phyloP scores from a whole-genome alignment of 2,329 filamentous ascomycete species.

The Alternaria sp. region DNA sequence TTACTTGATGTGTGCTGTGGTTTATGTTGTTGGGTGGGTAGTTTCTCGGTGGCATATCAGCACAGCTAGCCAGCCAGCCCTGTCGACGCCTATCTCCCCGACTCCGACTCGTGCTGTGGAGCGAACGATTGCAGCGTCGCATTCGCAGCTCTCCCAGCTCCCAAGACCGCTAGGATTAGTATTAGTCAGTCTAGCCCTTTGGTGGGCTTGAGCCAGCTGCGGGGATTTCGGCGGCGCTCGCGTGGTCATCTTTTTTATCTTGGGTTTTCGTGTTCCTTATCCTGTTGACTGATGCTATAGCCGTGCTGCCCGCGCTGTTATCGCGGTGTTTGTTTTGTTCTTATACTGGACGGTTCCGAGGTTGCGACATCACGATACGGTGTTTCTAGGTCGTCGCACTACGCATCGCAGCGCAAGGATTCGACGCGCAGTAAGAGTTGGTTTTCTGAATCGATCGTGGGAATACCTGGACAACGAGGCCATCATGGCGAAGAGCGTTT shows the following conservation, averaged over 20 bases:
- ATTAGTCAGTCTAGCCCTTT: conserved; percentile 5
- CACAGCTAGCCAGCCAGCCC: background rate
- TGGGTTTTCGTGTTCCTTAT: background rate
- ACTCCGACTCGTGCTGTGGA: conserved; percentile 6
- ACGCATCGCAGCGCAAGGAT: background rate
- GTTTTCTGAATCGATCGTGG: background rate
- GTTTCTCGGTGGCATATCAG: background rate
- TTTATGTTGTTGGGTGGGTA: background rate
- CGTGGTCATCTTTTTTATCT: background rate
- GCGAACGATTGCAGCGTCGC: conserved; percentile 11
- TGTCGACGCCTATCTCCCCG: background rate
- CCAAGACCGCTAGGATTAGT: background rate
- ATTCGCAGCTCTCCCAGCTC: background rate
- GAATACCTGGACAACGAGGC: background rate
- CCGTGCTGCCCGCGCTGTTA: background rate
- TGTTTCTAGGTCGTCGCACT: background rate
- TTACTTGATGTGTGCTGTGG: background rate
- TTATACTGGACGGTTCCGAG: background rate
- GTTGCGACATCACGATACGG: background rate
- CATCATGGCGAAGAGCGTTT: conserved; percentile 26
- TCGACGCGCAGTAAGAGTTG: background rate
- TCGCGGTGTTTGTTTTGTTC: background rate
- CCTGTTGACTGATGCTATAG: background rate
- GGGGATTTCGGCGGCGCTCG: background rate
- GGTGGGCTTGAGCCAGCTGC: conserved; percentile 4